A percentile compares a stretch with the other conserved stretches of the same genome.
These are phyloP conservation scores for Arthrinium puccinioides DNA, from an alignment of 2,329 filamentous ascomycete genomes.

Conservation along the genomic window DNA sequence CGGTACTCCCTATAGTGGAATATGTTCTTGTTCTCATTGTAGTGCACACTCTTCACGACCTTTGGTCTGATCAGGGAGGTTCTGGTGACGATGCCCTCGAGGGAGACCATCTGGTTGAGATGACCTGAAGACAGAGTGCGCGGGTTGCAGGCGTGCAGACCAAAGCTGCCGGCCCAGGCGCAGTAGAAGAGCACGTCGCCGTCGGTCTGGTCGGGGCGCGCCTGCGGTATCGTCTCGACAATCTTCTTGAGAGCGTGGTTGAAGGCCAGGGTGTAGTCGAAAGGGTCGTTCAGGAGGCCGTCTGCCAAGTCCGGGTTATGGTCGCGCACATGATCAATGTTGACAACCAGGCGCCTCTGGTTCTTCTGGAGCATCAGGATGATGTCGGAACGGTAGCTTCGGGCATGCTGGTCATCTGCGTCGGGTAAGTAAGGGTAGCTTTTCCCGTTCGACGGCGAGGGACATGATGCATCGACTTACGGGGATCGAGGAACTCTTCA, in stretches of 20 bases:
- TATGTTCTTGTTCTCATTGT: slow-evolving; percentile 77
- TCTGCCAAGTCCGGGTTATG: slow-evolving; percentile 78
- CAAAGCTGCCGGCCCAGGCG: slow-evolving; percentile 94
- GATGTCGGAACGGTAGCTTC: slow-evolving; percentile 86
- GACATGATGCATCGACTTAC: too few relatives aligned
- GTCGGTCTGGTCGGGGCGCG: slow-evolving; percentile 66
- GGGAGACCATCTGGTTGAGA: slow-evolving; percentile 92
- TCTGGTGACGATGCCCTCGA: slow-evolving; percentile 96
- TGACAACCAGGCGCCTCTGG: slow-evolving; percentile 59
- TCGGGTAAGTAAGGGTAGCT: too few relatives aligned
- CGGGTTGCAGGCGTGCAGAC: slow-evolving; percentile 89
- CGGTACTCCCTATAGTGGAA: slow-evolving; percentile 88
- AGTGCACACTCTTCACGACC: slow-evolving; percentile 97
- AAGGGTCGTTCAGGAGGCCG: slow-evolving; percentile 74
- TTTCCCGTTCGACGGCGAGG: too few relatives aligned
- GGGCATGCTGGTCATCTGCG: slow-evolving; percentile 43
- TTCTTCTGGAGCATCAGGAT: slow-evolving; percentile 67
- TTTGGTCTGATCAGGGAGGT: slow-evolving; percentile 94
- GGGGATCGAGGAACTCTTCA: slow-evolving; percentile 89
- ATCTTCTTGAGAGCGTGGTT: slow-evolving; percentile 86
- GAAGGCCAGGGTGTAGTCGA: slow-evolving; percentile 83
- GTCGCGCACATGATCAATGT: slow-evolving; percentile 83
- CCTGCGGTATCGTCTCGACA: slow-evolving; percentile 69
- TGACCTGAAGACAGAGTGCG: slow-evolving; percentile 83
- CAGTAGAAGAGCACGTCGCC: slow-evolving; percentile 89